Percentiles rank a stretch among this genome's conserved stretches.
Evolutionary conservation across 768 basidiomycete species (phyloP).

Genomic region (Porpolomopsis calyptriformis): DNA sequence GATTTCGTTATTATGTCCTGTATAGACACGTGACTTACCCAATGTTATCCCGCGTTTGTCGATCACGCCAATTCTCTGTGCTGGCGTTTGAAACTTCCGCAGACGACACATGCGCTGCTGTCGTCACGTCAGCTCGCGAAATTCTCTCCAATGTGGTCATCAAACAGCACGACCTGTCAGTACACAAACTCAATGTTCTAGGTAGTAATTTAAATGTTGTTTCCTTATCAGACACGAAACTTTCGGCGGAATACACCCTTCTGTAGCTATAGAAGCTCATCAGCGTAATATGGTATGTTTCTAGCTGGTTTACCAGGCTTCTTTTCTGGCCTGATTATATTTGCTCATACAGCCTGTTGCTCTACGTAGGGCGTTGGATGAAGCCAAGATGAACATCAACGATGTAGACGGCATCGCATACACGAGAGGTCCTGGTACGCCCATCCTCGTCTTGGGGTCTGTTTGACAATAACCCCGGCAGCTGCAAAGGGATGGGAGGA

Average conservation of each 20-base stretch:
- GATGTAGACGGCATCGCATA: constrained; percentile 85
- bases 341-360: constrained; percentile 52
- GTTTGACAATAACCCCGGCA: background rate
- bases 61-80: constrained; percentile 39
- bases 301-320: background rate
- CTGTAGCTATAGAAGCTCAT: constrained; percentile 68
- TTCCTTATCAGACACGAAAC: constrained; percentile 35
- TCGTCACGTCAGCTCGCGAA: constrained; percentile 59
- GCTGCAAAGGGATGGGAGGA: constrained; percentile 55
- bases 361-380: constrained; percentile 52
- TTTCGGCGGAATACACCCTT: constrained; percentile 69
- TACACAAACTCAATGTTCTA: background rate
- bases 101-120: constrained; percentile 87
- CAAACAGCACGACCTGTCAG: constrained; percentile 60
- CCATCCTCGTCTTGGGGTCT: background rate
- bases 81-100: constrained; percentile 80
- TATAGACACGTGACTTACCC: no score
- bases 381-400: constrained; percentile 46
- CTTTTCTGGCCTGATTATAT: background rate
- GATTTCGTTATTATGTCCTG: no score
- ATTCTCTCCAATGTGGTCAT: constrained; percentile 81
- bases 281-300: constrained; percentile 59
- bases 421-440: constrained; percentile 73
- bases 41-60: no score
- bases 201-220: constrained; percentile 3